Base-by-base conservation (phyloP, 192 early-diverging fungal genomes). In the Umbelopsis sp. region DNA sequence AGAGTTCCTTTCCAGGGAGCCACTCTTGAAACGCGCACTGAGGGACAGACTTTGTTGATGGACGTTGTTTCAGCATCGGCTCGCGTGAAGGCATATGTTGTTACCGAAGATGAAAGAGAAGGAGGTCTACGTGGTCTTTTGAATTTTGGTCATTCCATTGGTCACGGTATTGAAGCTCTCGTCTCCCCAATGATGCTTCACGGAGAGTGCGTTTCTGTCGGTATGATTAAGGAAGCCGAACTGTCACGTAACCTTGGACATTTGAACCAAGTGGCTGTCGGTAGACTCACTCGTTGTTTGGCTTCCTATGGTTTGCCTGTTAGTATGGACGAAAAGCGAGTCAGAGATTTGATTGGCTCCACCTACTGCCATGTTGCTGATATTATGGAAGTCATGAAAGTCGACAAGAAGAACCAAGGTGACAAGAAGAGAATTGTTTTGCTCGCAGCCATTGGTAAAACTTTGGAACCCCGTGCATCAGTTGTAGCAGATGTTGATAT, bases 391-490 rank as follows among this genome's bases (percentile, higher is more conserved):
- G 85, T 97, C 71, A 94, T 98, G 92, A 80, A 89, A 16, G 90
- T 99, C 12, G 97, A 99, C 79, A 99, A 98, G 83, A 99, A 99
- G 85, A 99, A 91, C 50, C 87, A 92, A 69, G 97, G 96, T 46
- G 85, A 90, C 64, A 87, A 93, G 74, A 98, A 98, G 78, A 91
- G 91, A 51, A 87, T 99, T 27, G 97, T 98, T 21, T 78, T 99
- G 74, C 82, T 98, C 7, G 80, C 86, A 13, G 81, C 83, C 16
- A 94, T 99, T 61, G 97, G 97, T 44, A 85, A 89, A 68, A 95
- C 94, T 1, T 76, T 89, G 46, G 95, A 99, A 77, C 85, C 86
- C 61, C 82, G 90, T 51, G 93, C 97, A 8, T 93, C 90, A 46
- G 80, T 89, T 64, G 91, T 99, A 15, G 76, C 82, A n/a, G 97